Percentiles rank a stretch among this genome's conserved stretches.
Evolutionary conservation across 169 alveolate species (phyloP).

Genomic region (Plasmodium knowlesi): DNA sequence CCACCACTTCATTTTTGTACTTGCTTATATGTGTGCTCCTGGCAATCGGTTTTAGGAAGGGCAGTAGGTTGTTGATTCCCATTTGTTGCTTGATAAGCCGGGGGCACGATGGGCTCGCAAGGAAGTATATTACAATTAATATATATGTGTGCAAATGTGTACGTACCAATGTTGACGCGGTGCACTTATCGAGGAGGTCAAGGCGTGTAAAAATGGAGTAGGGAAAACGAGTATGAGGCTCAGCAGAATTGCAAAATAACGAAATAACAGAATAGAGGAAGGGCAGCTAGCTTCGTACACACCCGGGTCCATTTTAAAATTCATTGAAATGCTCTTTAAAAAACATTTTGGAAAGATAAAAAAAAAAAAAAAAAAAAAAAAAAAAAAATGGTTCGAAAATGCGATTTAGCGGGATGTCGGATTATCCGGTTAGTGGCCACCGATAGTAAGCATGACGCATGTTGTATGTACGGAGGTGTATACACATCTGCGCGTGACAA

Average conservation of each 20-base stretch:
- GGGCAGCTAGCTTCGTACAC: background rate
- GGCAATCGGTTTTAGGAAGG: slow-evolving; percentile 79
- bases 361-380: no score
- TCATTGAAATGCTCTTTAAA: background rate
- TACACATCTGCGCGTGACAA: background rate
- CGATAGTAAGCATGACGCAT: background rate
- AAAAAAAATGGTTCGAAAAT: background rate
- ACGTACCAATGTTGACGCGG: background rate
- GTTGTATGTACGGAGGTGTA: background rate
- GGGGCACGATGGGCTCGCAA: background rate
- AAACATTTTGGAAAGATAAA: background rate
- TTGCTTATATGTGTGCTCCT: slow-evolving; percentile 79
- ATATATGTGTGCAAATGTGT: background rate
- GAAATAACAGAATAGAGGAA: background rate
- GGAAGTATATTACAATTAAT: background rate
- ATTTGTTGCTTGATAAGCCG: background rate
- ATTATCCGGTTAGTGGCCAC: background rate
- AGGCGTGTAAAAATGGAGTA: background rate
- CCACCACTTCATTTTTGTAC: slow-evolving; percentile 80
- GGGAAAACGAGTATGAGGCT: background rate
- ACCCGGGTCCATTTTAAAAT: background rate
- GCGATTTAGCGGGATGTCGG: background rate
- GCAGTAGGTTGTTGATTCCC: slow-evolving; percentile 75
- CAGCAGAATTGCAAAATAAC: background rate
- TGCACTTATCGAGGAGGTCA: background rate